phyloP scores from a whole-genome alignment of 164 flowering plant species.

The Paratinospora sagittata region DNA sequence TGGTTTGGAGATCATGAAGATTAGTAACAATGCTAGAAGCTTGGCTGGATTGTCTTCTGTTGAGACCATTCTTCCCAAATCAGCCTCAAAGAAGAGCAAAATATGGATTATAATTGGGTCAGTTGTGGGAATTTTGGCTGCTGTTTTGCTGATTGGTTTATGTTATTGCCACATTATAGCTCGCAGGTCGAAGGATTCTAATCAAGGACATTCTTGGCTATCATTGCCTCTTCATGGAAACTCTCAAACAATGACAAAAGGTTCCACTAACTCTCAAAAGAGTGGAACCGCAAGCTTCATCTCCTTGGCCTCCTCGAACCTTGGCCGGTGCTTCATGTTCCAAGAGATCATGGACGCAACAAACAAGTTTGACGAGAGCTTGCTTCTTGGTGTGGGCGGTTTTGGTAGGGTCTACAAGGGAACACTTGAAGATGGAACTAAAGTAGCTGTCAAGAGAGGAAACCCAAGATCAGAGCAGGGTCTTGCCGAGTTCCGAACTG shows the following conservation, averaged over 20 bases:
- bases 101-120: constrained; percentile 11
- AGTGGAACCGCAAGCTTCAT: constrained; percentile 22
- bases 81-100: constrained; percentile 9
- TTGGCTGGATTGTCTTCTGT: constrained; percentile 19
- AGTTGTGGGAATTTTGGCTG: constrained; percentile 10
- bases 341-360: constrained; percentile 27
- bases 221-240: constrained; percentile 19
- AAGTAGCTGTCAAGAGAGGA: constrained; percentile 24
- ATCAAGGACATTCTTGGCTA: constrained; percentile 16
- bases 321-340: constrained; percentile 21
- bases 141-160: constrained; percentile 7
- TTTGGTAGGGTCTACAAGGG: constrained; percentile 25
- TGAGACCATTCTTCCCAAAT: constrained; percentile 16
- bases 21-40: constrained; percentile 18
- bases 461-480: constrained; percentile 25
- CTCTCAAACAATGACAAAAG: constrained; percentile 21
- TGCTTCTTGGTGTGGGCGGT: constrained; percentile 23
- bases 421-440: constrained; percentile 22
- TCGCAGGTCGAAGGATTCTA: constrained; percentile 13
- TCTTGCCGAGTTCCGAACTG: constrained; percentile 22
- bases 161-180: constrained; percentile 14
- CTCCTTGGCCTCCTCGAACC: constrained; percentile 14
- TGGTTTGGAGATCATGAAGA: constrained; percentile 28
- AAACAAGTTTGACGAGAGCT: constrained; percentile 18
- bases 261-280: constrained; percentile 15